phyloP scores from a whole-genome alignment of 2,329 filamentous ascomycete genomes.

The Trichoderma semiorbis region DNA sequence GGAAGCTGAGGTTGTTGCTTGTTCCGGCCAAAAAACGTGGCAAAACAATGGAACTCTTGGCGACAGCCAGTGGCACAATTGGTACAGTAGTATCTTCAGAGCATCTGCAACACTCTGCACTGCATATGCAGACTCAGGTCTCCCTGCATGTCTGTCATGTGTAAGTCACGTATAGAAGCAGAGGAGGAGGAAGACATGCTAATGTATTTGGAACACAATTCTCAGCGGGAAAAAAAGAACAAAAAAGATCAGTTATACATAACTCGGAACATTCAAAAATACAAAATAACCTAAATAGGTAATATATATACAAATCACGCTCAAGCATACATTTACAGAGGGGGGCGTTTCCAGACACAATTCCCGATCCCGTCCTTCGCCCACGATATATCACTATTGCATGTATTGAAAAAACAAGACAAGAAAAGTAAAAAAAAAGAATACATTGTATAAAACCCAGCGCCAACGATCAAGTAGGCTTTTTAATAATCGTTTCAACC shows the following conservation, averaged over 20 bases:
- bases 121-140: background rate
- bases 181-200: background rate
- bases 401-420: background rate
- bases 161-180: background rate
- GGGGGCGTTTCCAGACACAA: background rate
- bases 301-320: background rate
- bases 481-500: slow-evolving; percentile 3
- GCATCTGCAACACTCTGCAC: background rate
- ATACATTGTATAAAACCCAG: slow-evolving; percentile 6
- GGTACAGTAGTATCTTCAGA: background rate
- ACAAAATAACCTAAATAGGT: background rate
- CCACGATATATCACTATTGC: background rate
- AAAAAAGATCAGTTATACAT: background rate
- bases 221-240: background rate
- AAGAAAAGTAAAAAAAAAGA: background rate
- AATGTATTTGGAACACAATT: too few species aligned
- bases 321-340: background rate
- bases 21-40: background rate
- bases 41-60: background rate
- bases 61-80: background rate
- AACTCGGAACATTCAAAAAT: background rate
- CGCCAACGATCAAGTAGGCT: background rate
- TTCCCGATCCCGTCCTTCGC: background rate
- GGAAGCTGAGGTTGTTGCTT: background rate
- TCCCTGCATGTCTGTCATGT: background rate